Evolutionary conservation across 2,329 filamentous ascomycete species (phyloP).

Genomic region (Uncinocarpus reesii): DNA sequence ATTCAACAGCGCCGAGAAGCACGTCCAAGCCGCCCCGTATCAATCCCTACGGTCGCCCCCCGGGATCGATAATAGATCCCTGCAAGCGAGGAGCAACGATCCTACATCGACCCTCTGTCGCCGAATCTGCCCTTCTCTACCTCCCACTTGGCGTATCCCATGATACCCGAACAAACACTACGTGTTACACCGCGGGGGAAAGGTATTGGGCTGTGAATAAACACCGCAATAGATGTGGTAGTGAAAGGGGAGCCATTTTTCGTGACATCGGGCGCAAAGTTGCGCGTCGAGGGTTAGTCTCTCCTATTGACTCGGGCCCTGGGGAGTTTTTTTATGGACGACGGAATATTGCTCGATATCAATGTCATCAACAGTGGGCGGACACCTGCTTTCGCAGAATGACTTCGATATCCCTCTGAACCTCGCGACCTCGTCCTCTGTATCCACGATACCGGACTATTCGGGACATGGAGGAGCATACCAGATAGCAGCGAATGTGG

Average conservation of each 20-base stretch:
- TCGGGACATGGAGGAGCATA: constrained; percentile 12
- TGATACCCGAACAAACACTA: constrained; percentile 7
- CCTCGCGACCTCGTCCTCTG: constrained; percentile 12
- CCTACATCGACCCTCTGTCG: constrained; percentile 5
- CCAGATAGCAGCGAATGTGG: constrained; percentile 11
- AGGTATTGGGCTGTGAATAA: constrained; percentile 3
- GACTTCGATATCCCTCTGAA: constrained; percentile 20
- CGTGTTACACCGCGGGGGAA: constrained; percentile 9
- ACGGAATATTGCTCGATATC: constrained; percentile 10
- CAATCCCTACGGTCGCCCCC: constrained; percentile 3
- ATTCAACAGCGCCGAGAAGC: constrained; percentile 1
- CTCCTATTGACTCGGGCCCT: not conserved
- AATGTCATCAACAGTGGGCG: constrained; percentile 20
- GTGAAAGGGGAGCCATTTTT: constrained; percentile 8
- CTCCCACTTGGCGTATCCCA: constrained; percentile 11
- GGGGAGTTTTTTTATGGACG: constrained; percentile 3
- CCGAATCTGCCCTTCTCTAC: constrained; percentile 9
- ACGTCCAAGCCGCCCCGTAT: constrained; percentile 3
- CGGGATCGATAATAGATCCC: constrained; percentile 6
- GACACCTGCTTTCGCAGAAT: constrained; percentile 18
- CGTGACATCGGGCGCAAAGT: constrained; percentile 9
- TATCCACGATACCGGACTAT: constrained; percentile 13
- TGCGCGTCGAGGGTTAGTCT: constrained; percentile 13
- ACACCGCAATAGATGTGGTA: constrained; percentile 12
- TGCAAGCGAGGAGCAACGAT: constrained; percentile 10